These are phyloP conservation scores for Endocalyx cinctus DNA, from an alignment of 2,329 filamentous ascomycete species.

Conservation along the genomic window DNA sequence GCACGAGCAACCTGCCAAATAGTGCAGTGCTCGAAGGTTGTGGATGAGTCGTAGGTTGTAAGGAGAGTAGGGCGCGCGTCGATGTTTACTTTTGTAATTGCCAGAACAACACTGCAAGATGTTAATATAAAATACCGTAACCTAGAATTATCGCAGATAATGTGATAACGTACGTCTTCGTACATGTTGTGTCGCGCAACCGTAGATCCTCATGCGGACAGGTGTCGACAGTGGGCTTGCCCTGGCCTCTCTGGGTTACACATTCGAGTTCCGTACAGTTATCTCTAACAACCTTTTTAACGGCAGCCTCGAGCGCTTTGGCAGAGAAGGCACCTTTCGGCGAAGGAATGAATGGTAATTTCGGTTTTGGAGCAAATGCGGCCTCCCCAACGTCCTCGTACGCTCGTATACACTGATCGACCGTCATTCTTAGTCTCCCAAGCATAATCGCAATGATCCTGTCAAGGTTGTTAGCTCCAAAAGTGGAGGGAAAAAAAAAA, in stretches of 20 bases:
- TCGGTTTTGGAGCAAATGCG: conserved; percentile 18
- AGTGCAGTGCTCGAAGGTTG: conserved; percentile 13
- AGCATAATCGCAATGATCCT: conserved; percentile 26
- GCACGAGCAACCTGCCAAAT: conserved; percentile 27
- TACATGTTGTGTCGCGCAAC: conserved; percentile 18
- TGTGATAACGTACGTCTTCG: conserved; percentile 21
- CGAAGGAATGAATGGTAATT: conserved; percentile 6
- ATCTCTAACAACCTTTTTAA: conserved; percentile 14
- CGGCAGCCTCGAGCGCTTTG: conserved; percentile 18
- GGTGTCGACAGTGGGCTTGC: conserved; percentile 6
- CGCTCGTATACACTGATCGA: conserved; percentile 19
- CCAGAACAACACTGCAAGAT: conserved; percentile 17
- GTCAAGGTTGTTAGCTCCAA: not conserved
- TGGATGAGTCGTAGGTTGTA: conserved; percentile 20
- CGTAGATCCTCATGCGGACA: conserved; percentile 17
- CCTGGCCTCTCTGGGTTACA: conserved; percentile 1
- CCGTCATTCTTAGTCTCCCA: conserved; percentile 19
- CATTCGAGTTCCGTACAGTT: conserved; percentile 12
- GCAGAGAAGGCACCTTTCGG: conserved; percentile 19
- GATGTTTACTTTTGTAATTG: conserved; percentile 24
- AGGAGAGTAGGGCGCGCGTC: conserved; percentile 21
- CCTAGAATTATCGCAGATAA: not conserved
- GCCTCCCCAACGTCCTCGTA: conserved; percentile 12
- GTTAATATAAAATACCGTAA: conserved; percentile 1
- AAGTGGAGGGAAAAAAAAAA: not conserved